phyloP scores from a whole-genome alignment of 2,329 filamentous ascomycete genomes.

The Colletotrichum tropicicola region DNA sequence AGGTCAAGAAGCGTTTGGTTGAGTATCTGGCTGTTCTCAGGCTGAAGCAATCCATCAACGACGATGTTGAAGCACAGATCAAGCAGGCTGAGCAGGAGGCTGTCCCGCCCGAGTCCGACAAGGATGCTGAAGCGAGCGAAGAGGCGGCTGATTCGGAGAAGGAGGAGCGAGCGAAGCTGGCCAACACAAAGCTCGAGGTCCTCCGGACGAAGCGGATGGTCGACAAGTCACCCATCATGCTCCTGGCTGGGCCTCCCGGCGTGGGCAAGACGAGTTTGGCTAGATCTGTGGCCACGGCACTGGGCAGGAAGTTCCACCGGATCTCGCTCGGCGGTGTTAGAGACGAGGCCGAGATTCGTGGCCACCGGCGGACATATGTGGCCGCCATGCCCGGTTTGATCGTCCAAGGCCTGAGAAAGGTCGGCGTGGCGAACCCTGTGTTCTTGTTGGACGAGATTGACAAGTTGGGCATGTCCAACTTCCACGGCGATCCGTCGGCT shows the following conservation, averaged over 20 bases:
- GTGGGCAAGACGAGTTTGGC: conserved; percentile 97
- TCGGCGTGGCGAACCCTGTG: conserved; percentile 93
- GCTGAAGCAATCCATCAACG: conserved; percentile 90
- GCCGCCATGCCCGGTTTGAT: conserved; percentile 98
- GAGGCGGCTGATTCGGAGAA: conserved; percentile 30
- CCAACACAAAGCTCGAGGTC: conserved; percentile 74
- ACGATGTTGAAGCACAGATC: conserved; percentile 83
- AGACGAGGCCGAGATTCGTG: conserved; percentile 96
- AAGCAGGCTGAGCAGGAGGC: conserved; percentile 69
- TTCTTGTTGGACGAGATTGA: conserved; percentile 98
- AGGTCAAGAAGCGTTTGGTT: conserved; percentile 94
- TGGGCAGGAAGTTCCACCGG: conserved; percentile 95
- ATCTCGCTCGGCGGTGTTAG: conserved; percentile 96
- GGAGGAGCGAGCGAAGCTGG: conserved; percentile 47
- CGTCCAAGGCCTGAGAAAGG: conserved; percentile 93
- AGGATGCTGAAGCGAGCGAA: conserved; percentile 43
- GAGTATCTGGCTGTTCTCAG: conserved; percentile 97
- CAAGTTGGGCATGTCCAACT: conserved; percentile 90
- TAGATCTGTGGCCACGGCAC: conserved; percentile 88
- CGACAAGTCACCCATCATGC: conserved; percentile 94
- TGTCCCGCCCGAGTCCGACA: conserved; percentile 37
- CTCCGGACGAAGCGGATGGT: conserved; percentile 85
- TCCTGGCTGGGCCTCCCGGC: conserved; percentile 92
- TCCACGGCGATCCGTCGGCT: conserved; percentile 94
- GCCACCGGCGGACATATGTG: conserved; percentile 94